phyloP scores from a whole-genome alignment of 2,329 filamentous ascomycete species.

The Alternaria conjuncta region DNA sequence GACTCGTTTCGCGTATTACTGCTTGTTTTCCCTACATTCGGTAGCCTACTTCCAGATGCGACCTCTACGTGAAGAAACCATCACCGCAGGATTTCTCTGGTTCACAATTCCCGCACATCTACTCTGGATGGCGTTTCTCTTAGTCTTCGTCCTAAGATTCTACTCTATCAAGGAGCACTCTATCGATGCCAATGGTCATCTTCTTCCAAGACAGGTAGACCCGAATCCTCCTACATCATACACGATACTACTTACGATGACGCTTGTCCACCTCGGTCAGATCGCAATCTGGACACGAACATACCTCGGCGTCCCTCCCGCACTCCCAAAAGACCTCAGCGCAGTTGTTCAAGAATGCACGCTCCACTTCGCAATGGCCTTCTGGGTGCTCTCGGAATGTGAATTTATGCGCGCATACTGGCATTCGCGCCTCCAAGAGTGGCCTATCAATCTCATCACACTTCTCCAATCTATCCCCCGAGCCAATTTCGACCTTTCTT shows the following conservation, averaged over 20 bases:
- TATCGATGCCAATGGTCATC: neutral
- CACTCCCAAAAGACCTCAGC: neutral
- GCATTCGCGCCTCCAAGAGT: neutral
- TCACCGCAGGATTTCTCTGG: neutral
- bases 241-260: neutral
- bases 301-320: neutral
- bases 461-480: neutral
- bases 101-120: neutral
- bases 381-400: neutral
- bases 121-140: neutral
- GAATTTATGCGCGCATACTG: neutral
- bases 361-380: neutral
- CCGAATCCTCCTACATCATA: neutral
- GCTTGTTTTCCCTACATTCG: neutral
- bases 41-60: neutral
- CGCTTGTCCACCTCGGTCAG: neutral
- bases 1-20: neutral
- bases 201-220: neutral
- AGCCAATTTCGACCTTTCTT: neutral
- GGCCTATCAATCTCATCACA: neutral
- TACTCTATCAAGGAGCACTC: accelerated
- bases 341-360: neutral
- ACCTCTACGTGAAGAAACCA: neutral
- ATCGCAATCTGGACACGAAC: neutral
- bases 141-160: neutral